These are phyloP conservation scores for Dimargaris xerosporica DNA, from an alignment of 192 early-diverging fungal species.

Conservation along the genomic window DNA sequence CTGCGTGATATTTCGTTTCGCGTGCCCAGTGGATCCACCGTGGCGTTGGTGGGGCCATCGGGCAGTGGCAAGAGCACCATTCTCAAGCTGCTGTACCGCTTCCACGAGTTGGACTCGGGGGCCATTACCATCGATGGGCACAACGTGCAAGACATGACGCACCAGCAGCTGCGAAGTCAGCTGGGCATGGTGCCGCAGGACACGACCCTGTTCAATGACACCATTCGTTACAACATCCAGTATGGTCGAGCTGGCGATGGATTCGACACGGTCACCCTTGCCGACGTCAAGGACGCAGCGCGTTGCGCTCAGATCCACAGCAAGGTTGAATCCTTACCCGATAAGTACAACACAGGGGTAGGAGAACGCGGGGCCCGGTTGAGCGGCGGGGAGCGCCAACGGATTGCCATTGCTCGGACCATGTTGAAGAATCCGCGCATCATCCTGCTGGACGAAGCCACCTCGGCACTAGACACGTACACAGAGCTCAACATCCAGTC, in stretches of 20 bases:
- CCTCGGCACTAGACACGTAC: conserved; percentile 65
- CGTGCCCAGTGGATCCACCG: conserved; percentile 25
- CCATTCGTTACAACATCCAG: conserved; percentile 86
- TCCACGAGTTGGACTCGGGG: conserved; percentile 77
- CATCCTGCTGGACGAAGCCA: conserved; percentile 86
- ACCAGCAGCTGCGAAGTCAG: conserved; percentile 53
- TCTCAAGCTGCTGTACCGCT: conserved; percentile 69
- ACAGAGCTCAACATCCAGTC: conserved; percentile 88
- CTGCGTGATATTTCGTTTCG: conserved; percentile 28
- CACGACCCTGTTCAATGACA: conserved; percentile 93
- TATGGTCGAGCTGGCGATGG: conserved; percentile 45
- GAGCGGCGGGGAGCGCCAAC: conserved; percentile 87
- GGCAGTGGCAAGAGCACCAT: conserved; percentile 65
- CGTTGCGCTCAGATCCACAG: conserved; percentile 61
- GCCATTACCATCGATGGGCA: conserved; percentile 76
- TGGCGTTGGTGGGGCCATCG: conserved; percentile 30
- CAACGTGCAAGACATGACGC: conserved; percentile 47
- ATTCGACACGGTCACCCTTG: conserved; percentile 37
- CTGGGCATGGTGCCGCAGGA: conserved; percentile 94
- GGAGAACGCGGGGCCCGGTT: conserved; percentile 84
- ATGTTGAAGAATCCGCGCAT: conserved; percentile 86
- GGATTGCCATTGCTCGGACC: conserved; percentile 79
- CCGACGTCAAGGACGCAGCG: conserved; percentile 55
- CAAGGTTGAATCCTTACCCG: conserved; percentile 54
- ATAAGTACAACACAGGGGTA: conserved; percentile 71